These are phyloP conservation scores for Saccharomycopsis sp. DNA, from an alignment of 805 yeast genomes.

Conservation along the genomic window DNA sequence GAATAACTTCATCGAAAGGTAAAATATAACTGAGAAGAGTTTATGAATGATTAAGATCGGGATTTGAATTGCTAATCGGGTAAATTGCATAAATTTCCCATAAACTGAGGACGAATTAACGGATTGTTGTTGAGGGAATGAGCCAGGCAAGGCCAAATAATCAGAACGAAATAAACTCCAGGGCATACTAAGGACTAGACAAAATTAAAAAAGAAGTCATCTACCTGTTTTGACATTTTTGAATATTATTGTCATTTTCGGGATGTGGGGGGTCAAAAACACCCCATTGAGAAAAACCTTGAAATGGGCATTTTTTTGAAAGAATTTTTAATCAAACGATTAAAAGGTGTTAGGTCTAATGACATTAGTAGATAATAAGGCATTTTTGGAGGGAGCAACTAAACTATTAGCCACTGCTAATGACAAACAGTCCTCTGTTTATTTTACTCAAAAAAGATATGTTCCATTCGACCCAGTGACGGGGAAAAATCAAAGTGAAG, in stretches of 20 bases:
- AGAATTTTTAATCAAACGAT: too few species aligned
- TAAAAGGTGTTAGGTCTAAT: too few species aligned
- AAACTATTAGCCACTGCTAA: constrained; percentile 26
- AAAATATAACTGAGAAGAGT: not conserved
- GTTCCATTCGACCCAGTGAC: constrained; percentile 26
- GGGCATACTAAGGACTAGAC: too few species aligned
- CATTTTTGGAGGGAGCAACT: constrained; percentile 11
- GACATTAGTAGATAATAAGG: constrained; percentile 5
- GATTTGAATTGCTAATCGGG: not conserved
- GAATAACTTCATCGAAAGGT: not conserved
- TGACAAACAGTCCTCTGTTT: constrained; percentile 42
- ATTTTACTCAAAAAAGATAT: constrained; percentile 53
- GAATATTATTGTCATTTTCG: too few species aligned
- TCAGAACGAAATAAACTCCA: too few species aligned
- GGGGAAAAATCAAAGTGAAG: constrained; percentile 21
- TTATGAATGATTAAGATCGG: not conserved
- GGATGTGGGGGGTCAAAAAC: too few species aligned
- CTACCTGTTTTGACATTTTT: too few species aligned
- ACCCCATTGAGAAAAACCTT: too few species aligned
- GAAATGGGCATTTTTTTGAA: too few species aligned
- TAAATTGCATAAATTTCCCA: not conserved
- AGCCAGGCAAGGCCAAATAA: too few species aligned
- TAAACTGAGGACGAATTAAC: not conserved
- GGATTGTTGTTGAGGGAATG: not conserved
- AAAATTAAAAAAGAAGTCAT: too few species aligned